Percentiles rank a stretch among this genome's conserved stretches.
phyloP scores from a whole-genome alignment of 2,329 filamentous ascomycete species.

The Diaporthe australafricana region DNA sequence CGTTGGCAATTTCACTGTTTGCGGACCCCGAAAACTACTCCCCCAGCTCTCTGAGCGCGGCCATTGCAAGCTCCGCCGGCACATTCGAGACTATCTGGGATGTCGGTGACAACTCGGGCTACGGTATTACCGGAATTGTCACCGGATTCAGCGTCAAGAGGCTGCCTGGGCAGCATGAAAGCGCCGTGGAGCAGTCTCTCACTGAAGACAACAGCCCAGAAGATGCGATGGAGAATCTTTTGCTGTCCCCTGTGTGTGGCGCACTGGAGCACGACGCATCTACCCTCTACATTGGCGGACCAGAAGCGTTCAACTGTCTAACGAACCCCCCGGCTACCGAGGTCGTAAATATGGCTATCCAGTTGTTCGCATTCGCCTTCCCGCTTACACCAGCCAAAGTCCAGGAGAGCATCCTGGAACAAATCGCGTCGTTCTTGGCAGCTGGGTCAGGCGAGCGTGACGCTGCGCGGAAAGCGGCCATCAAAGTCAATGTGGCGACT shows the following conservation, averaged over 20 bases:
- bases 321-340: conserved; percentile 90
- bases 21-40: conserved; percentile 92
- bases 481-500: conserved; percentile 88
- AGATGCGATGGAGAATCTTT: conserved; percentile 69
- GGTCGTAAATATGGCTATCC: conserved; percentile 93
- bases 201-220: conserved; percentile 71
- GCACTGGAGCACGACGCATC: conserved; percentile 92
- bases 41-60: conserved; percentile 85
- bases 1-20: conserved; percentile 89
- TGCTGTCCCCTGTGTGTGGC: conserved; percentile 80
- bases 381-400: conserved; percentile 91
- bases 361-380: conserved; percentile 91
- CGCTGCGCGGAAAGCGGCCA: conserved; percentile 87
- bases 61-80: conserved; percentile 90
- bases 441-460: conserved; percentile 85
- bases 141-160: conserved; percentile 79
- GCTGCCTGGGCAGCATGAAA: conserved; percentile 76
- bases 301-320: conserved; percentile 56
- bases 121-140: conserved; percentile 89
- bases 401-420: conserved; percentile 95
- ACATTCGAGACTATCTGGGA: conserved; percentile 97
- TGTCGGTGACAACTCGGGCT: conserved; percentile 91
- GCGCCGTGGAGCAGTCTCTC: conserved; percentile 53
- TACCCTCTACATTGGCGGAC: conserved; percentile 75
- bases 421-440: conserved; percentile 89